Conservation (phyloP, 495 filamentous ascomycete genomes). For the Penicillium macrosclerotiorum region DNA sequence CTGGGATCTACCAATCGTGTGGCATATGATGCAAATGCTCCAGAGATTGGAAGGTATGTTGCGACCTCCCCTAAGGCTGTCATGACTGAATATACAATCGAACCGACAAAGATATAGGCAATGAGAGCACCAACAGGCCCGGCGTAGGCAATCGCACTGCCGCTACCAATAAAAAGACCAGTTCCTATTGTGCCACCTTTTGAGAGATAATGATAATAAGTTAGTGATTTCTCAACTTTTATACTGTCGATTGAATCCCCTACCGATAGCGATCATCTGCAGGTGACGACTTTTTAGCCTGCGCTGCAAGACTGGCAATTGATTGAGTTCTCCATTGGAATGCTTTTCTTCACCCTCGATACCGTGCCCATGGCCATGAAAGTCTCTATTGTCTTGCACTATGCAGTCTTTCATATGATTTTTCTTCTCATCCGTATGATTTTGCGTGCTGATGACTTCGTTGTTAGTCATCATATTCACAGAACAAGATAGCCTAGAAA, state of each 20-base stretch:
- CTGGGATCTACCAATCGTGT: slow-evolving; percentile 62
- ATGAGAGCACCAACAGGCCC: slow-evolving; percentile 62
- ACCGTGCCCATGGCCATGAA: not conserved
- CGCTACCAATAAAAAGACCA: slow-evolving; percentile 66
- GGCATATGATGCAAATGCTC: slow-evolving; percentile 64
- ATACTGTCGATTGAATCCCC: no score
- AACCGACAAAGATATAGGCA: slow-evolving; percentile 53
- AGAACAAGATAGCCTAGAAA: no score
- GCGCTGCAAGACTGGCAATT: not conserved
- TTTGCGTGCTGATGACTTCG: not conserved
- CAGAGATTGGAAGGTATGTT: slow-evolving; percentile 64
- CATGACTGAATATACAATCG: slow-evolving; percentile 50
- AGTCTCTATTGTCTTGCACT: not conserved
- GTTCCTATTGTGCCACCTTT: slow-evolving; percentile 68
- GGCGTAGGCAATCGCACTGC: slow-evolving; percentile 54
- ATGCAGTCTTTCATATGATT: not conserved
- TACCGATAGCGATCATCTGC: slow-evolving; percentile 1
- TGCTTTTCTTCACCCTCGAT: not conserved
- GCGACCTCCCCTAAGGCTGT: slow-evolving; percentile 59
- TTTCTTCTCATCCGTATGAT: not conserved
- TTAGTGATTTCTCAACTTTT: no score
- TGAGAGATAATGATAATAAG: slow-evolving; percentile 55
- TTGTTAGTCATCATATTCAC: not conserved
- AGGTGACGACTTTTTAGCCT: not conserved
- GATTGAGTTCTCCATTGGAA: not conserved